phyloP scores from a whole-genome alignment of 768 basidiomycete species.

The Boletus barrowsii region DNA sequence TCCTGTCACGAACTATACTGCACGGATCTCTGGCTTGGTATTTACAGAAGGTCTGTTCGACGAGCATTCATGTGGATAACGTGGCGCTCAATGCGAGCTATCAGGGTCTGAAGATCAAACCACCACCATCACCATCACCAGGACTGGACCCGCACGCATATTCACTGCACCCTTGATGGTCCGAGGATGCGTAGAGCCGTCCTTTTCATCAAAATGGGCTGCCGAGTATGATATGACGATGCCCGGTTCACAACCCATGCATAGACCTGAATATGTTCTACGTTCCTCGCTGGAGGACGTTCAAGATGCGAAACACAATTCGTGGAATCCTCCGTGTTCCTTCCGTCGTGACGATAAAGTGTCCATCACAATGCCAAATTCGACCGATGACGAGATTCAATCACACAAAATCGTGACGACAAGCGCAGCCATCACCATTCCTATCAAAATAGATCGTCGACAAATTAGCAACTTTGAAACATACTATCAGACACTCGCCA shows the following conservation, averaged over 20 bases:
- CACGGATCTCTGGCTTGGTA: not conserved
- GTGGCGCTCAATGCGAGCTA: not conserved
- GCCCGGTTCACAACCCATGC: not conserved
- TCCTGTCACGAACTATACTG: not conserved
- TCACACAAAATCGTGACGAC: not conserved
- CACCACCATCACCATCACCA: slow-evolving; percentile 2
- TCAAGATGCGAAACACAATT: not conserved
- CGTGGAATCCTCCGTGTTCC: too few species aligned
- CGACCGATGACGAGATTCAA: slow-evolving; percentile 4
- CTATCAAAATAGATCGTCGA: not conserved
- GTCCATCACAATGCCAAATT: slow-evolving; percentile 7
- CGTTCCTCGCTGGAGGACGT: not conserved
- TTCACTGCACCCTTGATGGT: not conserved
- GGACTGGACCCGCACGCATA: slow-evolving; percentile 12
- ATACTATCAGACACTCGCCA: slow-evolving; percentile 13
- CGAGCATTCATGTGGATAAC: not conserved
- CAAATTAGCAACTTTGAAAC: slow-evolving; percentile 11
- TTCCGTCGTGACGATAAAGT: rapidly evolving
- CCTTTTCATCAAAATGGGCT: slow-evolving; percentile 6
- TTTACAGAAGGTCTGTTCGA: not conserved
- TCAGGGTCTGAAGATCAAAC: not conserved
- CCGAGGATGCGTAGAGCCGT: not conserved
- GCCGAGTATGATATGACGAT: not conserved
- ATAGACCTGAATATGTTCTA: not conserved
- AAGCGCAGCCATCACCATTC: slow-evolving; percentile 4